Base-by-base conservation (phyloP, 2,329 filamentous ascomycete genomes). In the Alternaria angustiovoidea region DNA sequence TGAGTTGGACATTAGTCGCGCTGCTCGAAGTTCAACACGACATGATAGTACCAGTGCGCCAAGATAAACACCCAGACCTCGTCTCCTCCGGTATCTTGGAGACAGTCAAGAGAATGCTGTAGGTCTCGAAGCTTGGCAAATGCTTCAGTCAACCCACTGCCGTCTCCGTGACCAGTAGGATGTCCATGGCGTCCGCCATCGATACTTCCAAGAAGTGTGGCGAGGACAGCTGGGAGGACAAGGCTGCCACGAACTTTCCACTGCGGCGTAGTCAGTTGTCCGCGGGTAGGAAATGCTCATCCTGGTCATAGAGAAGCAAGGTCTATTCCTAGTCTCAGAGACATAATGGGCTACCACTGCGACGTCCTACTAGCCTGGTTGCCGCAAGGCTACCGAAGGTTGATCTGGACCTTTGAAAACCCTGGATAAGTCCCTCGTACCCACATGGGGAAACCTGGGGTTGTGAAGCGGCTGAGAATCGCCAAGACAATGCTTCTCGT, bases 191-290 rank as follows among this genome's bases (percentile, higher is more conserved):
- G 42, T 52, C 58, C 62, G 64, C 70, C 64, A 61, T 68, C 69
- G 61, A 70, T 70, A 72, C 38, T 72, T 65, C 68, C 69, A 72
- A 73, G 66, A 61, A 34, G 49, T 61, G 67, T 64, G 47, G 52
- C 59, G 61, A 67, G 34, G 6, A 46, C 36, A 57, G 54, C 51
- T 26, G 30, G 51, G 30, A 26, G 51, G n/a, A 53, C 41, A 16
- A 39, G 34, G 52, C 18, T 34, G 41, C 61, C 46, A 39, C 55
- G 57, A 14, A 14, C 16, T 24, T 39, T 38, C 26, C 55, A 39
- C 20, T 47, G 9, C 51, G 48, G 42, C 58, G 24, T 48, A 52
- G 41, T 42, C 18, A 24, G 39, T 43, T 24, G 24, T 14, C 38
- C 36, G 46, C 30, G 18, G 12, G 18, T 49, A 36, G 42, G 41